Evolutionary conservation across 257 asterid species (phyloP).

Genomic region (Salvia rosmarinus): DNA sequence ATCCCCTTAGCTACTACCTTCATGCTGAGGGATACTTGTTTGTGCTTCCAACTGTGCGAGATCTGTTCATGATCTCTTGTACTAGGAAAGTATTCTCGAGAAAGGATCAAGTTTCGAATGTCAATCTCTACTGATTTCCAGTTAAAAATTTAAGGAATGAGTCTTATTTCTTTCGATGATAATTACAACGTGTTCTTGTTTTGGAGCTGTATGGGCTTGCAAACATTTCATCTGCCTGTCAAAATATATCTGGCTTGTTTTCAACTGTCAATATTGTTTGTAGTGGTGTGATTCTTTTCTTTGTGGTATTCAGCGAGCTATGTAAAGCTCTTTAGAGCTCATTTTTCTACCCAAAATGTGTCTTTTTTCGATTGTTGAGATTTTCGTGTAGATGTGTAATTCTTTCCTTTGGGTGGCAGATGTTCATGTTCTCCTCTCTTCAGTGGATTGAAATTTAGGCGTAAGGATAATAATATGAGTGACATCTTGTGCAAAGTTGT

Average conservation of each 20-base stretch:
- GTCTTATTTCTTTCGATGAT: background rate
- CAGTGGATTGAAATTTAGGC: too few relatives aligned
- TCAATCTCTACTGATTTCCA: background rate
- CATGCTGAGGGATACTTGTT: conserved; percentile 33
- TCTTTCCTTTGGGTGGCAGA: too few relatives aligned
- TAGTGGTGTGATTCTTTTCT: background rate
- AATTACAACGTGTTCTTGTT: background rate
- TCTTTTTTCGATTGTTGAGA: too few relatives aligned
- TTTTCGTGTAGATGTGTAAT: too few relatives aligned
- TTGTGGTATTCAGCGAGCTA: too few relatives aligned
- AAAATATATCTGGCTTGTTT: background rate
- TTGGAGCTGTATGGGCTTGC: background rate
- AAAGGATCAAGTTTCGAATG: background rate
- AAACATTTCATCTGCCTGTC: background rate
- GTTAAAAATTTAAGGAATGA: background rate
- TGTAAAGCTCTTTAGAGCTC: too few relatives aligned
- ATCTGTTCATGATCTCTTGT: background rate
- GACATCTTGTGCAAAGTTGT: too few relatives aligned
- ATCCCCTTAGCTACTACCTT: conserved; percentile 36
- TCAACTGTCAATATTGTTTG: background rate
- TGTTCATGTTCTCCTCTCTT: too few relatives aligned
- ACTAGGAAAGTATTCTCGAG: background rate
- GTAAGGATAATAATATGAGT: too few relatives aligned
- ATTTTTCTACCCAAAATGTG: too few relatives aligned
- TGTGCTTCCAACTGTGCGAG: conserved; percentile 20